Evolutionary conservation across 192 early-diverging fungal genomes (phyloP).

Genomic region (Gamsiella multidivaricata): DNA sequence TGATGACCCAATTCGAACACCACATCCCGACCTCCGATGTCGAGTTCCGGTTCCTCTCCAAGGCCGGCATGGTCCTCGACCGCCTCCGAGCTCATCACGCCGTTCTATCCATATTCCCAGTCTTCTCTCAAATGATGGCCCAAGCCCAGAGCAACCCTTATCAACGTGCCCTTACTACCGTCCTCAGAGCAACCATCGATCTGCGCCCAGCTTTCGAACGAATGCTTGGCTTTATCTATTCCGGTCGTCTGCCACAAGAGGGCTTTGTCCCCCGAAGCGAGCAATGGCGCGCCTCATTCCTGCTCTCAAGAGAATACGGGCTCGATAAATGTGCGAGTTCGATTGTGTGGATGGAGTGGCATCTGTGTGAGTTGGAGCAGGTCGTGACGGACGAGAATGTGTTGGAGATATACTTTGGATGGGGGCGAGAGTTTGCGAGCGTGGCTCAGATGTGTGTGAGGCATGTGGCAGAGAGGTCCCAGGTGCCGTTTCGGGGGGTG

Average conservation of each 20-base stretch:
- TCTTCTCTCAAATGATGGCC: conserved; percentile 28
- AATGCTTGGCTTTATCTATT: conserved; percentile 40
- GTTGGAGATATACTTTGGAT: conserved; percentile 37
- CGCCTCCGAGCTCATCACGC: conserved; percentile 32
- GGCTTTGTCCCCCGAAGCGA: conserved; percentile 5
- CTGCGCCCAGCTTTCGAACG: conserved; percentile 7
- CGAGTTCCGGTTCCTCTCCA: conserved; percentile 17
- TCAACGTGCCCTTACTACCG: background rate
- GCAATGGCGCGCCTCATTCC: conserved; percentile 24
- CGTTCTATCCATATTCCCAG: conserved; percentile 37
- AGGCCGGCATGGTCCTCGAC: conserved; percentile 5
- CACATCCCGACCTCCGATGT: conserved; percentile 27
- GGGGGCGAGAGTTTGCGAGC: conserved; percentile 12
- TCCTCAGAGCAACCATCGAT: background rate
- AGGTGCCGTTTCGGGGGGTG: background rate
- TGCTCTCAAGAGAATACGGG: conserved; percentile 19
- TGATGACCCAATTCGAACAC: conserved; percentile 36
- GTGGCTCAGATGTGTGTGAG: conserved; percentile 21
- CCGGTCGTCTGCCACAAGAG: conserved; percentile 13
- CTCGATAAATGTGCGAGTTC: conserved; percentile 6
- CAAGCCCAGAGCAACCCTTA: conserved; percentile 22
- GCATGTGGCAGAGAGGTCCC: conserved; percentile 14
- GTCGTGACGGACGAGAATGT: conserved; percentile 32
- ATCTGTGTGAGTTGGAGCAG: conserved; percentile 5
- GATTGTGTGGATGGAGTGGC: conserved; percentile 29